Conservation (phyloP, 345 rosid genomes). For the Hirschfeldia incana region DNA sequence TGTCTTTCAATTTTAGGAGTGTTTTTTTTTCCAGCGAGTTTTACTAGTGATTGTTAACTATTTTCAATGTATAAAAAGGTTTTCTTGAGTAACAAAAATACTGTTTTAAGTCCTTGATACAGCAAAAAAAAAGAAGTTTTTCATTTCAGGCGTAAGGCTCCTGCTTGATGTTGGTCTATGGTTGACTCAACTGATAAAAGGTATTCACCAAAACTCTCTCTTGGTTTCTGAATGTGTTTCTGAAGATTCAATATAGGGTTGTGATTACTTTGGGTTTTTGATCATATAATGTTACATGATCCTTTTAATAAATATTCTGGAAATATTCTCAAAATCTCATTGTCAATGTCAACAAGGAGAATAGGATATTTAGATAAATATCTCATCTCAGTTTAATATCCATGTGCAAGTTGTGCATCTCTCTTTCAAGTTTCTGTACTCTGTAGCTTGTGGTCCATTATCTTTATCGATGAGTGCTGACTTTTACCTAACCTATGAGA, state of each 20-base stretch:
- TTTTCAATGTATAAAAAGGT: constrained; percentile 30
- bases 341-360: constrained; percentile 14
- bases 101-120: neutral
- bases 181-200: constrained; percentile 50
- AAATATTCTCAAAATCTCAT: neutral
- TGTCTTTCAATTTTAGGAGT: constrained; percentile 9
- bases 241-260: neutral
- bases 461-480: constrained; percentile 1
- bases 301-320: neutral
- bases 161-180: constrained; percentile 73
- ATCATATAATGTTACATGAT: constrained; percentile 36
- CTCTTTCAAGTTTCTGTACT: constrained; percentile 8
- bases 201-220: constrained; percentile 19
- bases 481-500: constrained; percentile 34
- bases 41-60: constrained; percentile 3
- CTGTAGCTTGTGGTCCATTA: constrained; percentile 36
- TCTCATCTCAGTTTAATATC: constrained; percentile 12
- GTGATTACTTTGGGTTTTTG: constrained; percentile 2
- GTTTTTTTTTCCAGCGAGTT: neutral
- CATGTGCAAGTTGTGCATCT: constrained; percentile 34
- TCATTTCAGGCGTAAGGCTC: constrained; percentile 58
- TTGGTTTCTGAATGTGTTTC: neutral
- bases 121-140: neutral
- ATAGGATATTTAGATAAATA: constrained; percentile 22
- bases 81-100: constrained; percentile 19